phyloP scores from a whole-genome alignment of 805 yeast genomes.

The Kuraishia borneana region DNA sequence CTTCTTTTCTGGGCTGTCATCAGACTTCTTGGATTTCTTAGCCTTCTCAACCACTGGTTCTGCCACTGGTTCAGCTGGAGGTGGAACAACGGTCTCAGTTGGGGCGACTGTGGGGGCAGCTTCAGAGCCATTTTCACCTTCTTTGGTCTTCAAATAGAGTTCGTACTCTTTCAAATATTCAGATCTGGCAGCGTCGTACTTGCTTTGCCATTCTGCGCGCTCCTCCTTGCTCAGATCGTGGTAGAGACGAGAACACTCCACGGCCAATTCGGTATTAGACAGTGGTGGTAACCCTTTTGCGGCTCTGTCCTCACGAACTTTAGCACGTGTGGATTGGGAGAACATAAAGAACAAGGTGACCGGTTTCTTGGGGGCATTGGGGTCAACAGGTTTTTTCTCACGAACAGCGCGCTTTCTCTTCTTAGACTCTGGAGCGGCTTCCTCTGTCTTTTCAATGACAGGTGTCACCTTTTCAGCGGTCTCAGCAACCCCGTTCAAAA shows the following conservation, averaged over 20 bases:
- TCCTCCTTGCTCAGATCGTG: slow-evolving; percentile 55
- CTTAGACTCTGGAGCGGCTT: slow-evolving; percentile 12
- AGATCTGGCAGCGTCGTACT: slow-evolving; percentile 34
- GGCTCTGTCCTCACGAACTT: slow-evolving; percentile 57
- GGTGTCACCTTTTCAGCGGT: slow-evolving; percentile 11
- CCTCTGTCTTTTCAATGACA: slow-evolving; percentile 8
- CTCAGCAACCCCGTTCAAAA: slow-evolving; percentile 1
- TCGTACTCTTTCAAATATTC: slow-evolving; percentile 19
- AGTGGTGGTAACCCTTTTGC: slow-evolving; percentile 48
- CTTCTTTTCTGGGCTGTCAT: slow-evolving; percentile 6
- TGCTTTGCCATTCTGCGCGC: slow-evolving; percentile 61
- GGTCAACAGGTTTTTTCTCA: slow-evolving; percentile 47
- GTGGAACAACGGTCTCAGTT: slow-evolving; percentile 2
- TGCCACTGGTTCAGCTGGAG: slow-evolving; percentile 9
- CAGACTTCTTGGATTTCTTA: slow-evolving; percentile 9
- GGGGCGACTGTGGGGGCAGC: not conserved
- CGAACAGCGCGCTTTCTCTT: slow-evolving; percentile 38
- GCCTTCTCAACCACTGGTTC: slow-evolving; percentile 11
- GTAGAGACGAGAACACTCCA: slow-evolving; percentile 75
- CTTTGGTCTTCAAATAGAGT: slow-evolving; percentile 18
- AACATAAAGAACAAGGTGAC: slow-evolving; percentile 77
- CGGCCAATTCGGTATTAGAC: slow-evolving; percentile 68
- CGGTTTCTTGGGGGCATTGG: slow-evolving; percentile 94
- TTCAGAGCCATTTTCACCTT: slow-evolving; percentile 1
- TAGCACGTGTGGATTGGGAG: slow-evolving; percentile 62